Conservation (phyloP, 345 rosid species). For the rapeseed (Brassica napus) region Da-Ae NC_063445.1:30214501-30215000, state of each 20-base stretch:
- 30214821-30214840: not conserved
- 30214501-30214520: not conserved
- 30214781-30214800: not conserved
- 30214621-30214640: not conserved
- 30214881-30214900: constrained; percentile 18
- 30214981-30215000: constrained; percentile 46
- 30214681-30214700: not conserved
- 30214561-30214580: not conserved
- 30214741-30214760: not conserved
- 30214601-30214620: not conserved
- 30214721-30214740: not conserved
- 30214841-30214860: constrained; percentile 4
- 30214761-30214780: not conserved
- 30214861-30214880: not conserved
- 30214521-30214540: not conserved
- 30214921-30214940: constrained; percentile 40
- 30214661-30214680: not conserved
- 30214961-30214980: constrained; percentile 5
- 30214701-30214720: not conserved
- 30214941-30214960: constrained; percentile 30
- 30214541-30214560: not conserved
- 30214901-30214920: constrained; percentile 28
- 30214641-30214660: not conserved
- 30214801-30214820: not conserved
- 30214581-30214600: not conserved